Conservation (phyloP, 2,329 filamentous ascomycete genomes). For the Lecanicillium sp. region DNA sequence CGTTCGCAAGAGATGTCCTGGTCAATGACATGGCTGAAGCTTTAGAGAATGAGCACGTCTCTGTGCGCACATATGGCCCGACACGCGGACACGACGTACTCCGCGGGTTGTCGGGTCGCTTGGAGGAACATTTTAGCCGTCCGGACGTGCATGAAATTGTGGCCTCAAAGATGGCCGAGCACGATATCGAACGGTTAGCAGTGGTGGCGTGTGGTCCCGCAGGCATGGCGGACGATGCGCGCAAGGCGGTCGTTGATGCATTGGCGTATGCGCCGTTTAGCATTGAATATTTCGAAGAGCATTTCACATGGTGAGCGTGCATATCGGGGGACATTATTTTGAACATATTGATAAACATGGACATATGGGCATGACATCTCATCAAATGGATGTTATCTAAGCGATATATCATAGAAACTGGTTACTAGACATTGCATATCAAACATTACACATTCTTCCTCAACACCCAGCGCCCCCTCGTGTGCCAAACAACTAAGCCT, state of each 20-base stretch:
- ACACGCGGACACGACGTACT: constrained; percentile 13
- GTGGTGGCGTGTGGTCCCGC: constrained; percentile 40
- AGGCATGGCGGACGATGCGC: constrained; percentile 38
- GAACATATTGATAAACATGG: neutral
- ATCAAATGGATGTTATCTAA: neutral
- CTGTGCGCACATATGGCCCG: constrained; percentile 33
- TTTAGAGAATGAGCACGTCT: constrained; percentile 24
- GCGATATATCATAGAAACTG: neutral
- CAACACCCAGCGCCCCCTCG: too few relatives aligned
- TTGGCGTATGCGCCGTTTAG: constrained; percentile 21
- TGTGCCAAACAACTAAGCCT: neutral
- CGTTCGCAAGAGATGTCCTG: constrained; percentile 31
- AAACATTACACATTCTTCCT: too few relatives aligned
- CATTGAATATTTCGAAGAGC: constrained; percentile 39
- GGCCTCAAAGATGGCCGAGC: constrained; percentile 19
- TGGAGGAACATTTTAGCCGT: constrained; percentile 22
- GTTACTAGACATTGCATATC: too few relatives aligned
- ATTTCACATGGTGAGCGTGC: constrained; percentile 33
- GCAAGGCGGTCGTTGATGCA: constrained; percentile 29
- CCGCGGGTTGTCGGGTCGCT: constrained; percentile 16
- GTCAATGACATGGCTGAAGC: constrained; percentile 26
- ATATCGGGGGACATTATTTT: neutral
- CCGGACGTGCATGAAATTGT: constrained; percentile 31
- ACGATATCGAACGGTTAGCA: constrained; percentile 26
- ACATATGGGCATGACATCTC: neutral